Evolutionary conservation across 148 eudicot genomes (phyloP), one percentile per base, ranked within the genome.

Genomic region (Chenopodium berlandieri): DNA sequence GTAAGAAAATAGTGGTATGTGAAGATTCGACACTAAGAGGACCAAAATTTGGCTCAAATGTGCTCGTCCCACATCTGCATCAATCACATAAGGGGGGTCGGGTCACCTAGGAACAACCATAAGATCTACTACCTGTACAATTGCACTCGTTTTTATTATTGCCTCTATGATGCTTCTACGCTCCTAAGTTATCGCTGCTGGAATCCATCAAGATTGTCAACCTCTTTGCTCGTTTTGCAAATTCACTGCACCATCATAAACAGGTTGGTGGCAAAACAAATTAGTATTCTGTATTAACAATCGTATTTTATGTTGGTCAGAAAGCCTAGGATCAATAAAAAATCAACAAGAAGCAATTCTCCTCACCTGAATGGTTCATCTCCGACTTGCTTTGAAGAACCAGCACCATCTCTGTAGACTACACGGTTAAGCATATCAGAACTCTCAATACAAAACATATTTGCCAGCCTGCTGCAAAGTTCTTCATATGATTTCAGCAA

Each of bases 331-430:
- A 62, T 62, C 7, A 62, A n/a, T 62, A 1, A 8, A 6, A 62
- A 6, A 22, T 22, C 65, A 62, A 47, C 56, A 13, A 19, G 37
- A 71, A 8, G 31, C 37, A 88, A 40, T 73, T 52, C 71, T 0
- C 31, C 86, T 79, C 52, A 95, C 97, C 94, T 86, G 82, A 90
- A 95, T 4, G 96, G 90, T 84, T 91, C 93, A 9, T 86, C 90
- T 30, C 98, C 97, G 75, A 93, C 82, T 75, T 85, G 91, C 82
- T 84, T 90, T 75, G 85, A 83, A 47, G 85, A 80, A 48, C 94
- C 98, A 9, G 81, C 62, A 19, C 78, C 77, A 27, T 92, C 97
- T 64, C 88, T 80, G 79, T 87, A 95, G 52, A 84, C 80, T 34
- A 95, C 91, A 56, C 86, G 92, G 77, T 87, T 92, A 74, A 86